Evolutionary conservation across 2,329 filamentous ascomycete genomes (phyloP).

Genomic region (Grosmannia serpens): DNA sequence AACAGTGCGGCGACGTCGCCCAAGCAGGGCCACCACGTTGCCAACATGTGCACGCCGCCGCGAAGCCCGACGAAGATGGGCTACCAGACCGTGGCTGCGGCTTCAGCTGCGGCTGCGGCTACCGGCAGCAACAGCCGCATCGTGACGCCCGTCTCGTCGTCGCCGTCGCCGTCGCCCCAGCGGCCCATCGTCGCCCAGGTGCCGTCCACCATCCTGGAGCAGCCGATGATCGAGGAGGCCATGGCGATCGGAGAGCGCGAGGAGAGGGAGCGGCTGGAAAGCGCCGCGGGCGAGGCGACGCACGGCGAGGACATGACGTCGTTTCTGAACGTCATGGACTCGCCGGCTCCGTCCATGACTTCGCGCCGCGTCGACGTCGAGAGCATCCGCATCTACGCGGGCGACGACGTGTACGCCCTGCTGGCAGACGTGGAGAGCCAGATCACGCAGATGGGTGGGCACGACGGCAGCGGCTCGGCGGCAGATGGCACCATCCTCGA

Average conservation of each 20-base stretch:
- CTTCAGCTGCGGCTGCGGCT: conserved; percentile 13
- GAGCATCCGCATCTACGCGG: conserved; percentile 58
- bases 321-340: background rate
- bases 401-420: conserved; percentile 54
- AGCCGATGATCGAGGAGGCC: conserved; percentile 35
- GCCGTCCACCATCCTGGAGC: conserved; percentile 44
- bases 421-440: conserved; percentile 55
- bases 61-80: conserved; percentile 42
- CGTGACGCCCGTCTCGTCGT: conserved; percentile 10
- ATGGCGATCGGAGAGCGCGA: conserved; percentile 14
- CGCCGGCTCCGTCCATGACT: background rate
- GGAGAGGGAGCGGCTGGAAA: background rate
- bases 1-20: conserved; percentile 7
- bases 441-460: conserved; percentile 31
- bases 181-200: conserved; percentile 37
- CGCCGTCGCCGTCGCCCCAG: conserved; percentile 35
- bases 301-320: background rate
- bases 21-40: conserved; percentile 15
- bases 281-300: background rate
- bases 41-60: conserved; percentile 44
- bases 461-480: background rate
- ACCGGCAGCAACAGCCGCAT: conserved; percentile 10
- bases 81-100: background rate
- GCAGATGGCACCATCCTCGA: conserved; percentile 11
- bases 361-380: conserved; percentile 35